Conservation (phyloP, 768 basidiomycete species). For the Thelephora aurantiotincta region DNA sequence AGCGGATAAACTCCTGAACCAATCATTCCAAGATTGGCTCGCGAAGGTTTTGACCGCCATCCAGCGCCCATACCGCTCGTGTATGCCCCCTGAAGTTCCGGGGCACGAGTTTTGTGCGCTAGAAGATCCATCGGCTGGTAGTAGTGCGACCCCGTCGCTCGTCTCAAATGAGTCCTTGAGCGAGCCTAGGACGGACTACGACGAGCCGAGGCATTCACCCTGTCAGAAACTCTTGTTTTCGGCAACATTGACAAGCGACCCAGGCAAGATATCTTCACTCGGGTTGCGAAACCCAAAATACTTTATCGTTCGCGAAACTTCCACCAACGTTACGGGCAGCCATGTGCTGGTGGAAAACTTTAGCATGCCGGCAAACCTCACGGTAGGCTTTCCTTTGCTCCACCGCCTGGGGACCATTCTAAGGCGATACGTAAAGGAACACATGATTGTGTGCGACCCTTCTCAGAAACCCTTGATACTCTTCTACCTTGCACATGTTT, state of each 20-base stretch:
- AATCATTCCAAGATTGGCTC: conserved; percentile 96
- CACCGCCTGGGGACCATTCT: background rate
- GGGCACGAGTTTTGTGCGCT: too few species aligned
- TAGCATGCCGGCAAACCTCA: conserved; percentile 67
- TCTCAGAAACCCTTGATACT: conserved; percentile 80
- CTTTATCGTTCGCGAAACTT: conserved; percentile 59
- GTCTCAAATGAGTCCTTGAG: too few species aligned
- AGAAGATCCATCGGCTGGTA: too few species aligned
- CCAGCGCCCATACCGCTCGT: conserved; percentile 20
- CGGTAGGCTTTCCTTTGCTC: conserved; percentile 27
- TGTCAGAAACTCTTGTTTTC: conserved; percentile 96
- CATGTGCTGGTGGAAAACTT: conserved; percentile 52
- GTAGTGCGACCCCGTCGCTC: too few species aligned
- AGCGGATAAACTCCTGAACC: conserved; percentile 88
- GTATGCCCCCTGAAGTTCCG: too few species aligned
- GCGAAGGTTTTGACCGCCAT: conserved; percentile 71
- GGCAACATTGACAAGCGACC: conserved; percentile 89
- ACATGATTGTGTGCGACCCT: conserved; percentile 70
- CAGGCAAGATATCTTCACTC: conserved; percentile 80
- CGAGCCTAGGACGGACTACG: conserved; percentile 25
- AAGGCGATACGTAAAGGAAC: conserved; percentile 43
- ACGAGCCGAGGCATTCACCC: conserved; percentile 43
- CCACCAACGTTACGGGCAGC: conserved; percentile 8
- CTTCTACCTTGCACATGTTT: conserved; percentile 67
- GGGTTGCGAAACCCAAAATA: conserved; percentile 73